Evolutionary conservation across 2,329 filamentous ascomycete species (phyloP), one percentile per base, ranked within the genome.

Genomic region (Fusarium sp.): DNA sequence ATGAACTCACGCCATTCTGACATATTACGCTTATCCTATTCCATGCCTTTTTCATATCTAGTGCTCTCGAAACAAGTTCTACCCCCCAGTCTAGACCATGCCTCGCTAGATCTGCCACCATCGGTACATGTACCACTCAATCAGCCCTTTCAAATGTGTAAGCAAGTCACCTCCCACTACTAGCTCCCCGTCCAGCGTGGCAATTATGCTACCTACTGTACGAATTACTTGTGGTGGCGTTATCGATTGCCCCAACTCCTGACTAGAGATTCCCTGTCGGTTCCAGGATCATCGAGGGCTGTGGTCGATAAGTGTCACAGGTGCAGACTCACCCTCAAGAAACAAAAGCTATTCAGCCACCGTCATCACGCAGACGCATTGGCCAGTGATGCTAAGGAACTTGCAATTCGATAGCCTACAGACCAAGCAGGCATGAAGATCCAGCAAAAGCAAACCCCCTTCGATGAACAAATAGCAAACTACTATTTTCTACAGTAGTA

Each of bases 31-130:
- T 39, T 57, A 33, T n/a, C 50, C 61, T 24, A 18, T 43, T 61
- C 10, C 47, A 41, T 39, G 6, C n/a, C 24, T 33, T 15, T 18
- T 13, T 18, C 28, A 6, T 28, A 7, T 35, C 46, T 41, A 35
- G 39, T 21, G 28, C 42, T 48, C 16, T 28, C 7, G 54, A 66
- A 44, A 12, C 41, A 37, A 65, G 53, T 48, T 65, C 59, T 53
- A 43, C 29, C 15, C 33, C 33, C 35, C 16, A 38, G n/a, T 35
- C 54, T 44, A 31, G 60, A 29, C 42, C 33, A 37, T 16, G 26
- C 31, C 59, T 46, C 39, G 10, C 48, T 46, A 31, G 31, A 37
- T 52, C 56, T 29, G 28, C n/a, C n/a, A n/a, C n/a, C n/a, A n/a
- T n/a, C n/a, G n/a, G n/a, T n/a, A n/a, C n/a, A n/a, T n/a, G n/a